Evolutionary conservation across 352 stramenopile genomes (phyloP).

Genomic region (Globisporangium solare): DNA sequence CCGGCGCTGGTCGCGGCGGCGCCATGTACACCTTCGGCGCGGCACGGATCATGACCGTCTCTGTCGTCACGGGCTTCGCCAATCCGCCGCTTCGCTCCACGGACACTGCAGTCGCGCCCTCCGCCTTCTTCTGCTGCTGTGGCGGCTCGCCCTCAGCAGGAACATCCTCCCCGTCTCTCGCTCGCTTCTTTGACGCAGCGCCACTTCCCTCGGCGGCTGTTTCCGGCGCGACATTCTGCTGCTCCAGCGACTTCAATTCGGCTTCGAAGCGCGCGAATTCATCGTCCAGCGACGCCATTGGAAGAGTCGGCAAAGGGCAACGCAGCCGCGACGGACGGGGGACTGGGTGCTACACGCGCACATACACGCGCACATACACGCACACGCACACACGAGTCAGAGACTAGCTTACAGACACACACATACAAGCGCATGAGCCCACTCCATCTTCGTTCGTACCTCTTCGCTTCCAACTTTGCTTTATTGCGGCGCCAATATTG

Average conservation of each 20-base stretch:
- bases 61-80: slow-evolving; percentile 10
- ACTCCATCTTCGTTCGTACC: neutral
- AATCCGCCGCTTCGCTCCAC: slow-evolving; percentile 11
- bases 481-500: neutral
- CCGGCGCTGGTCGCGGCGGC: slow-evolving; percentile 50
- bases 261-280: slow-evolving; percentile 82
- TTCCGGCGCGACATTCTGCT: slow-evolving; percentile 15
- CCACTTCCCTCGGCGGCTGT: neutral
- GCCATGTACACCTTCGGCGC: slow-evolving; percentile 68
- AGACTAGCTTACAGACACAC: neutral
- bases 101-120: neutral
- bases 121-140: slow-evolving; percentile 25
- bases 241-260: slow-evolving; percentile 74
- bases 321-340: neutral
- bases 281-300: slow-evolving; percentile 68
- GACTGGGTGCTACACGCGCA: neutral
- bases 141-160: slow-evolving; percentile 12
- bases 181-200: slow-evolving; percentile 25
- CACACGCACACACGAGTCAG: neutral
- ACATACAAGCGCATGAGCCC: neutral
- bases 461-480: neutral
- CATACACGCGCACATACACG: neutral
- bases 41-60: slow-evolving; percentile 28
- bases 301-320: neutral
- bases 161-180: slow-evolving; percentile 21